These are phyloP conservation scores for Irineochytrium annulatum DNA, from an alignment of 192 early-diverging fungal species.

Conservation along the genomic window DNA sequence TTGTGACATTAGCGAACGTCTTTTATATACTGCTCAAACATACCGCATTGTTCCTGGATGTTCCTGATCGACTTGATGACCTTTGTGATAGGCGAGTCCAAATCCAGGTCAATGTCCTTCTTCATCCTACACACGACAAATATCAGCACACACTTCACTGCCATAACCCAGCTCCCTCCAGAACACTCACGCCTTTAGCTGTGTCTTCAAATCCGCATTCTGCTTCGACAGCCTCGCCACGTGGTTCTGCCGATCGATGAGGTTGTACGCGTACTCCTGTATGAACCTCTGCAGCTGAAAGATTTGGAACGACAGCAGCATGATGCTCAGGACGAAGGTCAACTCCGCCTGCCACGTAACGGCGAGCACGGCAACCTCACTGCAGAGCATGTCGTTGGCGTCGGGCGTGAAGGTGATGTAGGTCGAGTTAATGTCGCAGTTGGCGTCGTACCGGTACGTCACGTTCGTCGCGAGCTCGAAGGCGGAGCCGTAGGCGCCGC, in stretches of 20 bases:
- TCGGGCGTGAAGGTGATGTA: no score
- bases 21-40: not conserved
- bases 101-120: constrained; percentile 33
- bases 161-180: constrained; percentile 7
- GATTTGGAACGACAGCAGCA: constrained; percentile 16
- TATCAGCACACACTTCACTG: constrained; percentile 1
- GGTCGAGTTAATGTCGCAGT: no score
- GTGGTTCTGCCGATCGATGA: constrained; percentile 26
- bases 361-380: no score
- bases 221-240: constrained; percentile 17
- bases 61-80: constrained; percentile 42
- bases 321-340: constrained; percentile 28
- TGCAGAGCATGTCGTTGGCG: no score
- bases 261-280: constrained; percentile 33
- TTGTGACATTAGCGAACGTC: not conserved
- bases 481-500: not conserved
- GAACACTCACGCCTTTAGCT: constrained; percentile 17
- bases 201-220: constrained; percentile 34
- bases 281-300: constrained; percentile 33
- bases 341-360: constrained; percentile 13
- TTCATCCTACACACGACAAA: constrained; percentile 8
- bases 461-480: not conserved
- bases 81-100: constrained; percentile 47
- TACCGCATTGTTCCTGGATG: constrained; percentile 32
- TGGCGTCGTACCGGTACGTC: constrained; percentile 15